Evolutionary conservation across 1,139 yeast genomes (phyloP), one percentile per base, ranked within the genome.

Genomic region (Hemisphaericaspora xylanilytica): DNA sequence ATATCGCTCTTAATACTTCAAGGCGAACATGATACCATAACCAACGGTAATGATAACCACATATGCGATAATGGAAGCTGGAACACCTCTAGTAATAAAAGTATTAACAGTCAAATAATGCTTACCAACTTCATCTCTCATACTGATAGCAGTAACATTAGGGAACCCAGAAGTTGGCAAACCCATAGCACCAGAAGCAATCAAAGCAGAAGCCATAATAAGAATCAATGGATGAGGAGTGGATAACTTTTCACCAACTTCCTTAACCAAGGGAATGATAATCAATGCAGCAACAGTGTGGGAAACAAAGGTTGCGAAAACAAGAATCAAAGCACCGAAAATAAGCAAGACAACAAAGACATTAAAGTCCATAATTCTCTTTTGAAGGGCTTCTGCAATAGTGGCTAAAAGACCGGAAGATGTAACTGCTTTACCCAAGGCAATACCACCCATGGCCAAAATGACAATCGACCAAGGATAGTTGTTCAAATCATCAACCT

Each of bases 161-260:
- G 97, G 97, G 75, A 90, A 90, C 0, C 97, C 97, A 1, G 95
- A 85, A 0, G 97, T 90, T 20, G 97, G 97, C 43, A 90, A 71
- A 9, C 95, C 97, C 97, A 90, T 90, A 3, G 97, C 97, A 35
- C 83, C 81, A 0, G 96, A 87, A 49, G 96, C 87, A 45, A 90
- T 63, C 51, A 90, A 69, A 0, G 96, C 92, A 12, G 94, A 75
- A 15, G 84, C 79, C 92, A 90, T 84, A 36, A 90, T 84, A 53
- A 90, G 67, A 39, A 89, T 60, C 40, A 77, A 67, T 14, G 92
- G 86, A 55, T 81, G 90, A 3, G 87, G 85, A 27, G 75, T 73
- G 11, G 81, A 78, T 63, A 90, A 70, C 17, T 81, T 70, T 15
- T 80, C 76, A 18, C 97, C 97, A 40, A 90, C 85, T 52, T 89